A percentile compares a stretch with the other conserved stretches of the same genome.
phyloP scores from a whole-genome alignment of 2,329 filamentous ascomycete genomes.

The Monosporascus sp. region DNA sequence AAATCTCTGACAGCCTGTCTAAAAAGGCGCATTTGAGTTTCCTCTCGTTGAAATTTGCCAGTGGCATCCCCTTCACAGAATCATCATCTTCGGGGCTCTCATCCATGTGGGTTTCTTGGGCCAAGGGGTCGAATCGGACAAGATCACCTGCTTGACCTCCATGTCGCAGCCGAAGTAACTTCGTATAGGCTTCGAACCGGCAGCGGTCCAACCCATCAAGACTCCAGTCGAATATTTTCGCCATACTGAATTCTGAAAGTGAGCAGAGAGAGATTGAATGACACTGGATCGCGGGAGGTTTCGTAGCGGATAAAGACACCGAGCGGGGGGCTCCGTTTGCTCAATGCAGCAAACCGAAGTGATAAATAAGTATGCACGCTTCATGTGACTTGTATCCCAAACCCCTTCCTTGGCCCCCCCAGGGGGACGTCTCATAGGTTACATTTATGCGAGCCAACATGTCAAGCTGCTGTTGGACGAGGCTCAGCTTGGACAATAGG shows the following conservation, averaged over 20 bases:
- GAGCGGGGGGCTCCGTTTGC: too few species aligned
- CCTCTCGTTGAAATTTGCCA: background rate
- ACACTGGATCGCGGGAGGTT: too few species aligned
- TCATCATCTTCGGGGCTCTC: background rate
- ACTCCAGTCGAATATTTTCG: background rate
- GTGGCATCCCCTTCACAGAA: background rate
- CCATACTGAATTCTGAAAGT: background rate
- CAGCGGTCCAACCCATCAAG: background rate
- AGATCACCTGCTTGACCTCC: background rate
- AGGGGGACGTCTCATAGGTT: too few species aligned
- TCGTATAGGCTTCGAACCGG: background rate
- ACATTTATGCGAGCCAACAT: too few species aligned
- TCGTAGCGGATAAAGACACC: too few species aligned
- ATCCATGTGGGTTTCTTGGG: background rate
- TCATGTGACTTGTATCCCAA: too few species aligned
- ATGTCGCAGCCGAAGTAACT: background rate
- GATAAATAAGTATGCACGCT: too few species aligned
- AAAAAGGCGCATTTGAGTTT: background rate
- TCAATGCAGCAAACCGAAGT: too few species aligned
- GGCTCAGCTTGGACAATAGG: too few species aligned
- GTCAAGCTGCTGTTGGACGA: too few species aligned
- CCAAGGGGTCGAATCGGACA: background rate
- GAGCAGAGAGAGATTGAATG: too few species aligned
- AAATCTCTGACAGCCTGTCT: background rate
- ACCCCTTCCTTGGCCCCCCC: too few species aligned